Evolutionary conservation across 768 basidiomycete species (phyloP).

Genomic region (Cystofilobasidium macerans): DNA sequence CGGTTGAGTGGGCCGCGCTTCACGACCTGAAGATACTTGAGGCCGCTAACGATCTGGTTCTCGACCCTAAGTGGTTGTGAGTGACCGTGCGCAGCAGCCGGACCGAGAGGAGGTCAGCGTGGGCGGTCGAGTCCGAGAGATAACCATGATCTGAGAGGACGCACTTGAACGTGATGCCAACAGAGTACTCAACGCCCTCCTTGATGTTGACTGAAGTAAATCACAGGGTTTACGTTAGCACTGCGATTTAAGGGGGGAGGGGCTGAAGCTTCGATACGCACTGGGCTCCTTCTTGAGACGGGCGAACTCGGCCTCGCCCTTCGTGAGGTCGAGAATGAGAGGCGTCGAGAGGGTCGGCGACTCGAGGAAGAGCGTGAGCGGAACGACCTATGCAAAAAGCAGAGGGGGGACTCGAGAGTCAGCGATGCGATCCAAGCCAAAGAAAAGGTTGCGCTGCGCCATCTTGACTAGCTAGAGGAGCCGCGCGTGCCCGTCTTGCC

Average conservation of each 20-base stretch:
- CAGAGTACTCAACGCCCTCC: conserved; percentile 61
- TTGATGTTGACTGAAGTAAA: conserved; percentile 20
- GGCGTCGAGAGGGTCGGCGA: conserved; percentile 57
- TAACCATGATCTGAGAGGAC: conserved; percentile 26
- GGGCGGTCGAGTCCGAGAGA: neutral
- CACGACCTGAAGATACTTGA: conserved; percentile 69
- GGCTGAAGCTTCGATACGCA: conserved; percentile 24
- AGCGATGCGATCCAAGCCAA: neutral
- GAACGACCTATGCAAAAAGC: conserved; percentile 29
- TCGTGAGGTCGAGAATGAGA: conserved; percentile 57
- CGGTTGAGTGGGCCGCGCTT: conserved; percentile 67
- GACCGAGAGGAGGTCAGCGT: neutral
- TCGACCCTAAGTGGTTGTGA: conserved; percentile 78
- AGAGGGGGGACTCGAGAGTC: neutral
- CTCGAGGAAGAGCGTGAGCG: conserved; percentile 55
- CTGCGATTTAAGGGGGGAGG: too few relatives aligned
- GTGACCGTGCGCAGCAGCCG: conserved; percentile 35
- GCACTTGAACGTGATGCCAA: conserved; percentile 46
- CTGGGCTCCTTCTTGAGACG: conserved; percentile 63
- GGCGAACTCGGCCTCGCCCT: conserved; percentile 42
- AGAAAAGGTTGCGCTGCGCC: too few relatives aligned
- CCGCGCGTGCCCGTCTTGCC: too few relatives aligned
- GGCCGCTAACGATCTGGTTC: conserved; percentile 59
- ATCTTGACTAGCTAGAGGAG: too few relatives aligned
- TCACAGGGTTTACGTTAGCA: neutral